Evolutionary conservation across 345 rosid species (phyloP), one percentile per base, ranked within the genome.

Genomic region (Abelmoschus esculentus): DNA sequence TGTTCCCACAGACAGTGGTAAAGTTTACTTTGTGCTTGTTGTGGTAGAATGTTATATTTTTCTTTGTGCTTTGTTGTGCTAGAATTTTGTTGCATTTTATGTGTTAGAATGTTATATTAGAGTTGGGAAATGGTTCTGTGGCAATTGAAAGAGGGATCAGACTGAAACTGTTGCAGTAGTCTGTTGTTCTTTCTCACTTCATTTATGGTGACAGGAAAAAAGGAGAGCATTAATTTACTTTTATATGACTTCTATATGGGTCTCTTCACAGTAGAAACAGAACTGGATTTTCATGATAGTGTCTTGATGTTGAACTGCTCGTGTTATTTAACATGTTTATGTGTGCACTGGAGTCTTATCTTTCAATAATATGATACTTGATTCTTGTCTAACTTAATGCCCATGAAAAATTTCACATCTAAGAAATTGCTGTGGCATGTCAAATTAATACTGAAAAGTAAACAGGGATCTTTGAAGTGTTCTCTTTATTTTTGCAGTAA

Each of bases 1-100:
- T 69, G 64, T 63, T 26, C 73, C 17, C 59, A 50, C 53, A 29
- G 76, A 65, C 36, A 75, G 75, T 70, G 83, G 93, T 84, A 79
- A 74, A 74, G 70, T 65, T 74, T 31, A 36, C 58, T 38, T 42
- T 18, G 26, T 36, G 11, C 31, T 22, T 22, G 26, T 32, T 68
- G 47, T 17, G 49, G 14, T 50, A 53, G 28, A 34, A 68, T 31
- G 32, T 68, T 34, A 50, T 53, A 31, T 64, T 44, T 63, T 64
- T 7, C 19, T 42, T 42, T 38, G 42, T 61, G 28, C 50, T 42
- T 3, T 42, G 3, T 17, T 12, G 9, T 13, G 34, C 9, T 7
- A 38, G 28, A 34, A 5, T 22, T 4, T 18, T 63, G 40, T 18
- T 5, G 0, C 13, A 28, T 29, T 42, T 38, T 32, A 5, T 11